Base-by-base conservation (phyloP, 1,284 basidiomycete species). In the Rhodotorula sp. region DNA sequence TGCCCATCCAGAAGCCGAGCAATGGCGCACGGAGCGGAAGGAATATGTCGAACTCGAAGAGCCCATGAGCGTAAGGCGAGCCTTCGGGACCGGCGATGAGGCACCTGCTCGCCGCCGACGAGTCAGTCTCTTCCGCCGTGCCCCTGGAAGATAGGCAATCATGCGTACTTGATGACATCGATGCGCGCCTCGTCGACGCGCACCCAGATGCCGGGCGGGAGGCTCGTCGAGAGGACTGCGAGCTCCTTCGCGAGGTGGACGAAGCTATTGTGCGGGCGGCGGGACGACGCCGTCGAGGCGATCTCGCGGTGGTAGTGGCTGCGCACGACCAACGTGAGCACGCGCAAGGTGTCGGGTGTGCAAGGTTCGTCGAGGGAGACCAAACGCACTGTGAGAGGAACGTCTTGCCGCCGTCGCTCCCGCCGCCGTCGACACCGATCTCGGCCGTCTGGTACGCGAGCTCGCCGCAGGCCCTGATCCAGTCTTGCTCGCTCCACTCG, bases 11-110 rank as follows among this genome's bases (percentile, higher is more conserved):
- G 41, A 5, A 4, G n/a, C 0, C 19, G 10, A 16, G 7, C 34
- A 50, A 41, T 14, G 7, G 42, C 63, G 21, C 17, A 61, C 67
- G 44, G 42, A 86, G 76, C 21, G 86, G 86, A 68, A 87, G 82
- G 76, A 85, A 86, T 72, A 85, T 85, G 75, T 87, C 86, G 71
- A 87, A 87, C 78, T 86, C 86, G 77, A 86, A 87, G n/a, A 87
- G 78, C 3, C 86, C 86, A 19, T 84, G 83, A 13, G 83, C 83
- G 77, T 87, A 87, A 3, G 86, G 86, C 25, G 86, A 87, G 45
- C 82, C 84, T 66, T 84, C 84, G 17, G 86, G 86, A 3, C 86
- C 86, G 25, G 86, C 86, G 67, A 87, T 87, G 82, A 87, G 83
- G 59, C 85, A 81, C 73, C 87, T 87, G 42, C 85, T 86, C 75